phyloP scores from a whole-genome alignment of 768 basidiomycete genomes.

The Saitozyma podzolica region DNA sequence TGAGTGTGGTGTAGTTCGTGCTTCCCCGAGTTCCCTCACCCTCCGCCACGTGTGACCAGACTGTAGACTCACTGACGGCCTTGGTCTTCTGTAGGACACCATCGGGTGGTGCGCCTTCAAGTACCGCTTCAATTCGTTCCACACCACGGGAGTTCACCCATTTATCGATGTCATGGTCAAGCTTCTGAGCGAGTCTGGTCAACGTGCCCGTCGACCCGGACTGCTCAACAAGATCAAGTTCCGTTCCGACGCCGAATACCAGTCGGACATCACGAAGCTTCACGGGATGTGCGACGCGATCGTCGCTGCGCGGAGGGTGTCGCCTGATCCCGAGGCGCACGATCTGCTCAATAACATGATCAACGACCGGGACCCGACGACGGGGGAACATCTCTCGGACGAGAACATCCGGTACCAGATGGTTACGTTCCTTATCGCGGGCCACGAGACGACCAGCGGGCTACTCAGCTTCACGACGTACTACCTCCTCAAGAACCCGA shows the following conservation, averaged over 20 bases:
- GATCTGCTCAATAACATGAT: slow-evolving; percentile 60
- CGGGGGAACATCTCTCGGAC: slow-evolving; percentile 55
- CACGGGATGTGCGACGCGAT: slow-evolving; percentile 12
- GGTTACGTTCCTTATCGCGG: slow-evolving; percentile 60
- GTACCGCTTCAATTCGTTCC: slow-evolving; percentile 57
- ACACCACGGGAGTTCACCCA: slow-evolving; percentile 20
- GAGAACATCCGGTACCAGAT: slow-evolving; percentile 58
- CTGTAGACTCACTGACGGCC: not conserved
- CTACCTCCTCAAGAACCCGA: not conserved
- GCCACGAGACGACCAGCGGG: slow-evolving; percentile 44
- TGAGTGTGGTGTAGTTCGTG: no score
- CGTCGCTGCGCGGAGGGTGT: slow-evolving; percentile 48
- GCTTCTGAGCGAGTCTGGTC: not conserved
- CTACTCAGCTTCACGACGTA: not conserved
- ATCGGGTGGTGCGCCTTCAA: slow-evolving; percentile 58
- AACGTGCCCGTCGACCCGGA: not conserved
- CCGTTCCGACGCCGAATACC: not conserved
- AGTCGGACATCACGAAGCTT: not conserved
- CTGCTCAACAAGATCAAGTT: not conserved
- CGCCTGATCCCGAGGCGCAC: slow-evolving; percentile 51
- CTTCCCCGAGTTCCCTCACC: not conserved
- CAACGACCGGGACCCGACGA: slow-evolving; percentile 56
- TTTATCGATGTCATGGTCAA: not conserved
- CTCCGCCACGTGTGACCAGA: not conserved
- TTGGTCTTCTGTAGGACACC: slow-evolving; percentile 35